phyloP scores from a whole-genome alignment of 1,139 yeast species.

The Arxiozyma heterogenica region DNA sequence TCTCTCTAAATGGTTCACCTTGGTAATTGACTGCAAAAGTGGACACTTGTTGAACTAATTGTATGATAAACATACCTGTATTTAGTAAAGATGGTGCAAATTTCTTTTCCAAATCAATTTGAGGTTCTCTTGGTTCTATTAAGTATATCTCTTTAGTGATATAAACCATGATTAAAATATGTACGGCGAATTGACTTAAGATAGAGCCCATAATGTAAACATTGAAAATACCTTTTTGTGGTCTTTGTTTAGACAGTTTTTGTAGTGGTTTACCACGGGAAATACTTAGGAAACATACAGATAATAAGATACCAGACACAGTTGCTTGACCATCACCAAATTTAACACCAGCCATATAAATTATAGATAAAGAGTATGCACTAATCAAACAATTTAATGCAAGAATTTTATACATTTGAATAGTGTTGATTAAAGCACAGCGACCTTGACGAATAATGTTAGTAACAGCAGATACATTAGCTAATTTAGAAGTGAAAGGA shows the following conservation, averaged over 20 bases:
- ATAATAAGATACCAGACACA: constrained; percentile 77
- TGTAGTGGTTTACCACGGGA: constrained; percentile 90
- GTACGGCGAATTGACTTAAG: constrained; percentile 91
- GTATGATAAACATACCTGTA: constrained; percentile 91
- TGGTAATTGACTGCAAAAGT: constrained; percentile 97
- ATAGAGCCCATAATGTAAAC: constrained; percentile 95
- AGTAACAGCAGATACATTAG: constrained; percentile 88
- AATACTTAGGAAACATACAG: constrained; percentile 91
- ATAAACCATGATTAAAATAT: constrained; percentile 71
- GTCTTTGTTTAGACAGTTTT: constrained; percentile 85
- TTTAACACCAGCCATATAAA: constrained; percentile 94
- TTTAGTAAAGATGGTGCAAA: constrained; percentile 84
- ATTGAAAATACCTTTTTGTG: constrained; percentile 96
- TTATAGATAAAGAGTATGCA: constrained; percentile 89
- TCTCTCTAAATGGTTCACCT: constrained; percentile 94
- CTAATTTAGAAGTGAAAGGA: constrained; percentile 90
- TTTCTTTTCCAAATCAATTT: constrained; percentile 79
- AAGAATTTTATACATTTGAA: constrained; percentile 96
- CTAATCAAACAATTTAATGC: constrained; percentile 95
- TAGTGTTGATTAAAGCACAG: constrained; percentile 93
- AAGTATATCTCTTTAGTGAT: constrained; percentile 75
- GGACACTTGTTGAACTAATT: constrained; percentile 92
- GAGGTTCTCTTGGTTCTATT: constrained; percentile 85
- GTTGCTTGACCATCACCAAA: constrained; percentile 98
- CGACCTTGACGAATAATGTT: constrained; percentile 97